phyloP scores from a whole-genome alignment of 495 filamentous ascomycete species.

The Mycothermus thermophilus region DNA sequence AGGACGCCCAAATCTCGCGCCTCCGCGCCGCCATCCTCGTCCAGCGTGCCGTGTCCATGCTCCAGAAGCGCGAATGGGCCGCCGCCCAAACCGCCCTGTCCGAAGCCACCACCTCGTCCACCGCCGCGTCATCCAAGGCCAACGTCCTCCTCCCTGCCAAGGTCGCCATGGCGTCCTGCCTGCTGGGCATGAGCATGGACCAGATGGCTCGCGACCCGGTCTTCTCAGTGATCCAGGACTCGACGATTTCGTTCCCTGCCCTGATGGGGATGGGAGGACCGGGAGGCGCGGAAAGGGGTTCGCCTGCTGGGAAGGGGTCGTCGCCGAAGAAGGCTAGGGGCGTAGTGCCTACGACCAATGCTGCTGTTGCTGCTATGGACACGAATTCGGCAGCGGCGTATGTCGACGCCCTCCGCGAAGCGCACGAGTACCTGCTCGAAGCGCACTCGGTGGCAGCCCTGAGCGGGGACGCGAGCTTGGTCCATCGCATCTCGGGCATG shows the following conservation, averaged over 20 bases:
- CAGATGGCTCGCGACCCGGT: slow-evolving; percentile 66
- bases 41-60: slow-evolving; percentile 46
- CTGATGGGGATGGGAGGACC: slow-evolving; percentile 19
- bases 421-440: slow-evolving; percentile 44
- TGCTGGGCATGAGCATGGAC: slow-evolving; percentile 46
- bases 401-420: slow-evolving; percentile 44
- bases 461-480: slow-evolving; percentile 29
- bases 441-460: slow-evolving; percentile 40
- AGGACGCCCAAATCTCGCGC: slow-evolving; percentile 42
- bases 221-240: slow-evolving; percentile 81
- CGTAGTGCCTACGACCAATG: slow-evolving; percentile 1
- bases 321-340: slow-evolving; percentile 17
- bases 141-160: slow-evolving; percentile 29
- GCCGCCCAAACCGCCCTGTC: slow-evolving; percentile 38
- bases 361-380: slow-evolving; percentile 15
- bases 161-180: slow-evolving; percentile 43
- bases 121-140: slow-evolving; percentile 23
- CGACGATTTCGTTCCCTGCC: slow-evolving; percentile 71
- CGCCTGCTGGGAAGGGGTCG: slow-evolving; percentile 12
- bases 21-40: slow-evolving; percentile 49
- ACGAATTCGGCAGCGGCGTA: slow-evolving; percentile 27
- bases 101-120: slow-evolving; percentile 22
- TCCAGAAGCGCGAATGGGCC: slow-evolving; percentile 40
- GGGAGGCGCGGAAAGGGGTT: slow-evolving; percentile 7
- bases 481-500: slow-evolving; percentile 44